phyloP scores from a whole-genome alignment of 2,329 filamentous ascomycete species.

The Penicillium italicum region DNA sequence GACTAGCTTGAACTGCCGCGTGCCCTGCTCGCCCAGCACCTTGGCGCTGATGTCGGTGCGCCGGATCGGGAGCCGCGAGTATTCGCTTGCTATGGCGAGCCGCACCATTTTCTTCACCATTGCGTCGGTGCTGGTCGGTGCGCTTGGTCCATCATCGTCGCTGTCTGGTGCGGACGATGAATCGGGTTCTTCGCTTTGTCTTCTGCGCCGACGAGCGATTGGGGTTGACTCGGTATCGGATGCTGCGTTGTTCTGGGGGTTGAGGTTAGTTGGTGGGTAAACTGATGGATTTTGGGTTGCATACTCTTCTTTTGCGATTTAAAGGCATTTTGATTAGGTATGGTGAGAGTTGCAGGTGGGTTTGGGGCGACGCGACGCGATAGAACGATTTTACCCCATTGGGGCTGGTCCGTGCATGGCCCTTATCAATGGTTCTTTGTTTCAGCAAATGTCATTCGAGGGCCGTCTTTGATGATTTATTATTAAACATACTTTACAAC shows the following conservation, averaged over 20 bases:
- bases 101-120: slow-evolving; percentile 62
- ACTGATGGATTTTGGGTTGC: neutral
- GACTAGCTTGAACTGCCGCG: slow-evolving; percentile 69
- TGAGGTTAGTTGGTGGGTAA: neutral
- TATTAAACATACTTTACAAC: neutral
- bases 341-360: neutral
- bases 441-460: neutral
- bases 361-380: slow-evolving; percentile 22
- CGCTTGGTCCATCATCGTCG: slow-evolving; percentile 18
- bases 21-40: slow-evolving; percentile 66
- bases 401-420: slow-evolving; percentile 19
- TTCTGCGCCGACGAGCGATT: slow-evolving; percentile 8
- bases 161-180: slow-evolving; percentile 11
- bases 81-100: slow-evolving; percentile 59
- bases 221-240: slow-evolving; percentile 3
- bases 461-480: neutral
- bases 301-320: slow-evolving; percentile 31
- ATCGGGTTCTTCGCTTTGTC: slow-evolving; percentile 10
- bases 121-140: slow-evolving; percentile 32
- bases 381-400: slow-evolving; percentile 18
- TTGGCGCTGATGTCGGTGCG: slow-evolving; percentile 57
- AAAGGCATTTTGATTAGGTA: slow-evolving; percentile 20
- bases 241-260: neutral
- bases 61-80: slow-evolving; percentile 56
- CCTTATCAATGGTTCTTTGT: slow-evolving; percentile 14